phyloP scores from a whole-genome alignment of 768 basidiomycete genomes.

The Lepiota venenata region DNA sequence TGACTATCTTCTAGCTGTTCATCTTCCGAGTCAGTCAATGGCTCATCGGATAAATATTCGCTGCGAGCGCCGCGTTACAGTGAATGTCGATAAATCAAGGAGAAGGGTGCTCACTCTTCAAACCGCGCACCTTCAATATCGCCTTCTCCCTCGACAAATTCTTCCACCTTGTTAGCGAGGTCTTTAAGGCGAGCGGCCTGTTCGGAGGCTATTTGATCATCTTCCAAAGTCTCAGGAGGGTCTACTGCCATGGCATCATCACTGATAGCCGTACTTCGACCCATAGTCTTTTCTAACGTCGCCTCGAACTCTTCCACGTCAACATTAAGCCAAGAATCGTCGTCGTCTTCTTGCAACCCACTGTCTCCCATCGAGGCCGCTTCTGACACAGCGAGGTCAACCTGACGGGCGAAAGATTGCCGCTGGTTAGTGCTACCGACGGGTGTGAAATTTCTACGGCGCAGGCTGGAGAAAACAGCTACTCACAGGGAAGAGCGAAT shows the following conservation, averaged over 20 bases:
- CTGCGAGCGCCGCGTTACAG: slow-evolving; percentile 30
- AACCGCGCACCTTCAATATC: slow-evolving; percentile 87
- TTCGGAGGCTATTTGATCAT: slow-evolving; percentile 50
- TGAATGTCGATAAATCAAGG: neutral
- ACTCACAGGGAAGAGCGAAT: slow-evolving; percentile 65
- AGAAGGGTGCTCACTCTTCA: slow-evolving; percentile 65
- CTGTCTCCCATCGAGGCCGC: slow-evolving; percentile 27
- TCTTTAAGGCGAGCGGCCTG: slow-evolving; percentile 70
- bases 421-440: slow-evolving; percentile 51
- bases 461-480: neutral
- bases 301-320: slow-evolving; percentile 74
- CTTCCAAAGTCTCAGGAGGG: slow-evolving; percentile 27
- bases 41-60: slow-evolving; percentile 68
- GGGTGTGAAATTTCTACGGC: neutral
- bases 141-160: slow-evolving; percentile 90
- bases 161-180: slow-evolving; percentile 81
- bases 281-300: slow-evolving; percentile 51
- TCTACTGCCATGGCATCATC: slow-evolving; percentile 52
- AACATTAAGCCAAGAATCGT: slow-evolving; percentile 88
- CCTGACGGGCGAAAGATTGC: slow-evolving; percentile 72
- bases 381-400: slow-evolving; percentile 58
- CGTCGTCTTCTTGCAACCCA: slow-evolving; percentile 45
- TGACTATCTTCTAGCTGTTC: slow-evolving; percentile 40
- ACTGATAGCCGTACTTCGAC: slow-evolving; percentile 13
- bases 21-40: slow-evolving; percentile 27